Percentiles rank a stretch among this genome's conserved stretches.
These are phyloP conservation scores for Kuraishia capsulata DNA, from an alignment of 805 yeast species.

Conservation along the genomic window DNA sequence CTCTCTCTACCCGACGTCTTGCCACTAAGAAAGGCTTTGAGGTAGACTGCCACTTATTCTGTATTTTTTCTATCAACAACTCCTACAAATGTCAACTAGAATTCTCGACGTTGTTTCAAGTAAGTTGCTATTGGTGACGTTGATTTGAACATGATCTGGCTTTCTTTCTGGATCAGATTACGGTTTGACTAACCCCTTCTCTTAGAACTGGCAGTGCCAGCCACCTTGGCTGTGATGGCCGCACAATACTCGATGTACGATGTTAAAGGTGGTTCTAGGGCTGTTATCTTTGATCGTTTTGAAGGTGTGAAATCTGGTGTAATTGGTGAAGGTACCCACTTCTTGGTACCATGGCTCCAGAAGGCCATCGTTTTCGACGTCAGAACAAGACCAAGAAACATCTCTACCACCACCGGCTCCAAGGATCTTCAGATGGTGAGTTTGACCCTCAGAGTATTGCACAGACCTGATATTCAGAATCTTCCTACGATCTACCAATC, in stretches of 20 bases:
- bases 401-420: slow-evolving; percentile 92
- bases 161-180: too few relatives aligned
- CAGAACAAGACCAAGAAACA: slow-evolving; percentile 89
- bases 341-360: slow-evolving; percentile 93
- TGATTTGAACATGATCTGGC: too few relatives aligned
- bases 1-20: too few relatives aligned
- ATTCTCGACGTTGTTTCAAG: slow-evolving; percentile 29
- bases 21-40: too few relatives aligned
- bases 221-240: slow-evolving; percentile 58
- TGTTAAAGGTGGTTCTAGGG: slow-evolving; percentile 93
- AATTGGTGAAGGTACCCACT: slow-evolving; percentile 95
- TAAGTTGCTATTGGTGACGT: slow-evolving; percentile 6
- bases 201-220: slow-evolving; percentile 51
- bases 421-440: slow-evolving; percentile 96
- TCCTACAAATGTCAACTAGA: slow-evolving; percentile 17
- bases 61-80: too few relatives aligned
- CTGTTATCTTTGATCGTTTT: slow-evolving; percentile 89
- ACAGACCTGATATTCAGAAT: slow-evolving; percentile 80
- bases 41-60: too few relatives aligned
- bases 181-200: background rate
- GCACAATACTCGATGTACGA: slow-evolving; percentile 85
- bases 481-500: slow-evolving; percentile 85
- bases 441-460: slow-evolving; percentile 84
- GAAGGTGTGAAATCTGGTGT: slow-evolving; percentile 84
- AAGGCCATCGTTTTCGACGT: slow-evolving; percentile 86